Percentiles rank a stretch among this genome's conserved stretches.
These are phyloP conservation scores for Sclerotinia trifoliorum DNA, from an alignment of 2,329 filamentous ascomycete species.

Conservation along the genomic window DNA sequence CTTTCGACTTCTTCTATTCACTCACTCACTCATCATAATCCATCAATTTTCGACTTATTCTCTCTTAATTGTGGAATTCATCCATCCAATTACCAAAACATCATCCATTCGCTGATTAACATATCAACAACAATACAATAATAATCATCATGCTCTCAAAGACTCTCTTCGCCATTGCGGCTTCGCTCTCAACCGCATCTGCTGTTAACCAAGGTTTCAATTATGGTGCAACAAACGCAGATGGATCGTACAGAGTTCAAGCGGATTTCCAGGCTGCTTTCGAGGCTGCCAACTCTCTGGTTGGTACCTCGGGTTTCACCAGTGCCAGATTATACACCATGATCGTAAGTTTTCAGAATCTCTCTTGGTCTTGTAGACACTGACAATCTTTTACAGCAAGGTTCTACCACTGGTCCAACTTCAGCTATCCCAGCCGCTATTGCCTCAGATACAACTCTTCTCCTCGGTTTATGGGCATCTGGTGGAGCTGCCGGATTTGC, in stretches of 20 bases:
- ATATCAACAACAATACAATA: conserved; percentile 23
- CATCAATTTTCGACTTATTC: background rate
- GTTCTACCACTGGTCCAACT: conserved; percentile 62
- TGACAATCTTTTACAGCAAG: conserved; percentile 51
- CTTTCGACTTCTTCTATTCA: background rate
- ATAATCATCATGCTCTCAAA: conserved; percentile 34
- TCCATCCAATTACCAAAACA: conserved; percentile 1
- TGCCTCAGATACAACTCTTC: conserved; percentile 70
- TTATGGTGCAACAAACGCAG: conserved; percentile 64
- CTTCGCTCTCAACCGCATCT: conserved; percentile 39
- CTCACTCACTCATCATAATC: conserved; percentile 7
- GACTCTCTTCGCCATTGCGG: conserved; percentile 34
- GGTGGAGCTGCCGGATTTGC: conserved; percentile 60
- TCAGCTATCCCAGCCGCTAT: conserved; percentile 80
- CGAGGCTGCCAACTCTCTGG: conserved; percentile 60
- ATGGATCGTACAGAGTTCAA: conserved; percentile 58
- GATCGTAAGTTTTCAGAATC: conserved; percentile 42
- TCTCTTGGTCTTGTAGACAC: conserved; percentile 3
- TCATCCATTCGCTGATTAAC: conserved; percentile 9
- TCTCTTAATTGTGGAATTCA: conserved; percentile 11
- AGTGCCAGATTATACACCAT: conserved; percentile 73
- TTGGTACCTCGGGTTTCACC: conserved; percentile 64
- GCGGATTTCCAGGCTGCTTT: conserved; percentile 69
- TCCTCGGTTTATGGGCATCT: conserved; percentile 83
- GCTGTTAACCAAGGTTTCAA: conserved; percentile 59